phyloP scores from a whole-genome alignment of 768 basidiomycete species.

The Baorangia bicolor region DNA sequence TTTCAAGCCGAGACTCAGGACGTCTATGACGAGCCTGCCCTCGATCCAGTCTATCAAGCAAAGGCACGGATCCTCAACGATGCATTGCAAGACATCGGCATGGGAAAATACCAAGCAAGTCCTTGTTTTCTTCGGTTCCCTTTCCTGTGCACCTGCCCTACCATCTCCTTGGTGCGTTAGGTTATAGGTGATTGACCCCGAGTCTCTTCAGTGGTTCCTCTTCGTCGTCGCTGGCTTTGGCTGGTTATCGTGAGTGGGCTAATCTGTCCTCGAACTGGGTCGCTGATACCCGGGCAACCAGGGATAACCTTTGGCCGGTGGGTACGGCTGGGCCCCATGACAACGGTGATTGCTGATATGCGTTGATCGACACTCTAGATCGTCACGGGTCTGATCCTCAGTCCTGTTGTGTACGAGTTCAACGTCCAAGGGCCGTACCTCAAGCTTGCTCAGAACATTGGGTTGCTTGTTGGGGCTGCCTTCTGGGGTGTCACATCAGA shows the following conservation, averaged over 20 bases:
- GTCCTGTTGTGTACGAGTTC: conserved; percentile 66
- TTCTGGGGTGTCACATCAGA: conserved; percentile 71
- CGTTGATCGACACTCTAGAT: conserved; percentile 37
- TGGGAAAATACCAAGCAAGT: conserved; percentile 65
- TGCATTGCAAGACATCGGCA: conserved; percentile 65
- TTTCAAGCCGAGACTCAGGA: conserved; percentile 19
- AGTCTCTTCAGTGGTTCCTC: conserved; percentile 48
- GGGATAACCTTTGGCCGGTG: conserved; percentile 76
- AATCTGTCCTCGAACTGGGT: background rate
- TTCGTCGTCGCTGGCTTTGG: conserved; percentile 73
- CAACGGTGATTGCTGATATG: background rate
- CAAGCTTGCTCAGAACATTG: conserved; percentile 69
- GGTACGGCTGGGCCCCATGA: conserved; percentile 17
- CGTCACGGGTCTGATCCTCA: conserved; percentile 64
- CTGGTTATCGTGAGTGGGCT: conserved; percentile 62
- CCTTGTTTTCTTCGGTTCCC: background rate
- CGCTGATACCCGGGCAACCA: conserved; percentile 24
- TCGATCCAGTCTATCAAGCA: conserved; percentile 59
- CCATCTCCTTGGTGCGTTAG: background rate
- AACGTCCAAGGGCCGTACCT: conserved; percentile 57
- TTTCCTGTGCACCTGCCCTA: background rate
- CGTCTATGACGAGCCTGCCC: conserved; percentile 24
- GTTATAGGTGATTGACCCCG: background rate
- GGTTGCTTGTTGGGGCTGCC: conserved; percentile 64
- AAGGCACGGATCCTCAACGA: conserved; percentile 58